Evolutionary conservation across 1,139 yeast species (phyloP), one percentile per base, ranked within the genome.

Genomic region (Saccharomycopsis phalli): DNA sequence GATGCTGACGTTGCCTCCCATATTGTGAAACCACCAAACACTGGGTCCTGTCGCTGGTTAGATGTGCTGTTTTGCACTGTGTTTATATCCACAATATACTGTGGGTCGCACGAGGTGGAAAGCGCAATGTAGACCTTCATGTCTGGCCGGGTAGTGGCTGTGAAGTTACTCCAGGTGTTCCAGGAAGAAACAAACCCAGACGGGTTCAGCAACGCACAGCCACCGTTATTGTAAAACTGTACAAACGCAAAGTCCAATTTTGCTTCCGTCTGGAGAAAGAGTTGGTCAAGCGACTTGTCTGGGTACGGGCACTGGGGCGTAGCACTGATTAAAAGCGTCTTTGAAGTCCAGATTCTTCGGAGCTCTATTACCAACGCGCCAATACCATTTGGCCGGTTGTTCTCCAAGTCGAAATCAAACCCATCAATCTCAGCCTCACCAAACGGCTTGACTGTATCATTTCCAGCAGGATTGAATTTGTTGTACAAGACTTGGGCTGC

Each of bases 291-390:
- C 3, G 37, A 32, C n/a, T 23, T 16, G 59, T 82, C 93, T 7
- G 91, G 91, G 56, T 71, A 78, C 4, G 76, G 78, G 61, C 93
- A 81, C 61, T 82, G 93, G 16, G 93, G 94, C 44, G 93, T 37
- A 16, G 49, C 49, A 31, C 38, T 34, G 31, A 45, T 38, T 10
- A 45, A 18, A 11, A 42, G 29, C 10, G 38, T 35, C 58, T 74
- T 79, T 17, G 81, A 66, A 52, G 77, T 63, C 43, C 45, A 38
- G 28, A 46, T 35, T 4, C 37, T 19, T 19, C 45, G 36, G 16
- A 48, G 42, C 31, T 34, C 39, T 37, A 49, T 26, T 14, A 38
- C 40, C 43, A 42, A 35, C 17, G 41, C 42, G 25, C 46, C 42
- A 34, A 41, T 44, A 18, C 44, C 46, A 19, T 32, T 59, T 41